Percentiles rank a stretch among this genome's conserved stretches.
These are phyloP conservation scores for Chrysanthemum makinoi DNA, from an alignment of 129 eudicot species.

Conservation along the genomic window DNA sequence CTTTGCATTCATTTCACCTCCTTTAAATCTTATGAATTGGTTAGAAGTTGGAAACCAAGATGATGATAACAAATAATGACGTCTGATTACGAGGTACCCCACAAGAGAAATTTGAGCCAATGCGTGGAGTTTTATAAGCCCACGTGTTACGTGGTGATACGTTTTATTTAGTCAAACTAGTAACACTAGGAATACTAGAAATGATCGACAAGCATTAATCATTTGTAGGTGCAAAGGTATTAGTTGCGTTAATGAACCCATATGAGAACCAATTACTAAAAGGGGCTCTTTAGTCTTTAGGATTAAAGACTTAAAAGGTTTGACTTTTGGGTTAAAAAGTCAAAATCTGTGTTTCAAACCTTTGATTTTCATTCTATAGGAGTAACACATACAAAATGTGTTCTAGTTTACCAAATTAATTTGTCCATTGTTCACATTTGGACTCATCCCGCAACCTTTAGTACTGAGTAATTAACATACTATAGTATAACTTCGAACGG, in stretches of 20 bases:
- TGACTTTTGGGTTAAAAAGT: constrained; percentile 22
- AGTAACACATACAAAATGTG: background rate
- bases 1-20: constrained; percentile 36
- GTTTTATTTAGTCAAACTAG: constrained; percentile 23
- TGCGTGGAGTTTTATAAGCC: constrained; percentile 23
- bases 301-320: constrained; percentile 3
- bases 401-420: background rate
- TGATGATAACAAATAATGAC: constrained; percentile 20
- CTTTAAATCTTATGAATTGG: constrained; percentile 32
- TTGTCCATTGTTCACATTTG: background rate
- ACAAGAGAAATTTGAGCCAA: constrained; percentile 22
- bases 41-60: constrained; percentile 33
- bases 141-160: constrained; percentile 6
- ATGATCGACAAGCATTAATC: constrained; percentile 8
- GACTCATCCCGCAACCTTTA: background rate
- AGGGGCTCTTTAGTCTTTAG: constrained; percentile 25
- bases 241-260: constrained; percentile 8
- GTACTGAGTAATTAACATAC: background rate
- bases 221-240: constrained; percentile 9
- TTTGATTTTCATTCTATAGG: constrained; percentile 15
- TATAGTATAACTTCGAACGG: background rate
- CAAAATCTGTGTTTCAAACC: constrained; percentile 18
- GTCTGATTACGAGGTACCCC: constrained; percentile 24
- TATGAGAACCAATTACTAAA: constrained; percentile 6
- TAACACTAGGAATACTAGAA: constrained; percentile 5